Conservation (phyloP, 1,284 basidiomycete species). For the Naganishia cerealis region DNA sequence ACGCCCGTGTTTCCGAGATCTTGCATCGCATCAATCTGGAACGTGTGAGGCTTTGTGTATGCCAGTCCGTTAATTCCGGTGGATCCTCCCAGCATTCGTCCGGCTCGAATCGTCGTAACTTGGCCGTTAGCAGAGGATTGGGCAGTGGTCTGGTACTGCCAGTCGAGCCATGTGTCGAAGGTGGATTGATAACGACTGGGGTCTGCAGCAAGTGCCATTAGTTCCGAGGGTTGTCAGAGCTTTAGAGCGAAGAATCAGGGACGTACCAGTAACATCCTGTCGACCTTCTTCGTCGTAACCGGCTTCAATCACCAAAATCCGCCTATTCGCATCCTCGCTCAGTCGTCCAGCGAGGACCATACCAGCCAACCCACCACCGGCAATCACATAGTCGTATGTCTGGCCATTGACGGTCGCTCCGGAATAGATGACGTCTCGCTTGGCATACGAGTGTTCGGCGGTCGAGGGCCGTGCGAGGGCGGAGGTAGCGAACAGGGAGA, state of each 20-base stretch:
- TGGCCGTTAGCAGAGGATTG: slow-evolving; percentile 42
- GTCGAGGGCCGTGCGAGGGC: slow-evolving; percentile 8
- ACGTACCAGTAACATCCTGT: slow-evolving; percentile 39
- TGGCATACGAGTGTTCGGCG: not conserved
- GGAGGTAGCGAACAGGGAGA: slow-evolving; percentile 35
- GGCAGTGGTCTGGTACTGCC: slow-evolving; percentile 44
- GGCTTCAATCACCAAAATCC: slow-evolving; percentile 50
- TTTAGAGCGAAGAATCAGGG: too few species aligned
- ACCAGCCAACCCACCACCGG: slow-evolving; percentile 66
- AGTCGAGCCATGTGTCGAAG: slow-evolving; percentile 43
- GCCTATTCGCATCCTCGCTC: slow-evolving; percentile 59
- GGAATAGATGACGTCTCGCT: slow-evolving; percentile 27
- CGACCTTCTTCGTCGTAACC: slow-evolving; percentile 43
- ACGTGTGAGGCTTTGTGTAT: slow-evolving; percentile 47
- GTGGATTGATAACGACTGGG: slow-evolving; percentile 28
- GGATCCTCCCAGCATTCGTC: slow-evolving; percentile 45
- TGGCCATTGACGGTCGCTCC: slow-evolving; percentile 35
- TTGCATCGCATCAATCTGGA: slow-evolving; percentile 47
- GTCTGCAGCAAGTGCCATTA: slow-evolving; percentile 1
- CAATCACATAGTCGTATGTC: slow-evolving; percentile 67
- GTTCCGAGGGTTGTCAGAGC: not conserved
- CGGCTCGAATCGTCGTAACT: slow-evolving; percentile 37
- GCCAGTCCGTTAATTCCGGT: slow-evolving; percentile 53
- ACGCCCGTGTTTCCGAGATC: slow-evolving; percentile 44
- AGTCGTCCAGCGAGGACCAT: slow-evolving; percentile 65